A percentile compares a stretch with the other conserved stretches of the same genome.
phyloP scores from a whole-genome alignment of 2,329 filamentous ascomycete species.

The Trichoderma simmonsii region DNA sequence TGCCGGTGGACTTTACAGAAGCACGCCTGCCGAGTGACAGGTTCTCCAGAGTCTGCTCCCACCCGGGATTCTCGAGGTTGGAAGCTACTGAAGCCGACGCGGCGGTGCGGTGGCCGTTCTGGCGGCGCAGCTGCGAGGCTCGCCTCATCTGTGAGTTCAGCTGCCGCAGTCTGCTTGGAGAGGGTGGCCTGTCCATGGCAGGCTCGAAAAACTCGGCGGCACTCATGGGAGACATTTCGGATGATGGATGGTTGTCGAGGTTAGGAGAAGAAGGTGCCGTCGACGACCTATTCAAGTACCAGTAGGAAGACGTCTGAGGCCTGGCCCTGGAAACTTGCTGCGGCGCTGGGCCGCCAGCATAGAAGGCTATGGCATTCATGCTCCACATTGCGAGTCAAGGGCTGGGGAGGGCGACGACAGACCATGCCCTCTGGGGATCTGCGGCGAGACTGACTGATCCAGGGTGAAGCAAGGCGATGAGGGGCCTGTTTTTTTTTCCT shows the following conservation, averaged over 20 bases:
- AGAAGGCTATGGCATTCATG: slow-evolving; percentile 20
- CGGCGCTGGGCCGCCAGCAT: slow-evolving; percentile 8
- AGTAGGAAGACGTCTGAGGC: neutral
- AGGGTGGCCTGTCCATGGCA: slow-evolving; percentile 59
- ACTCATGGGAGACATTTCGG: slow-evolving; percentile 15
- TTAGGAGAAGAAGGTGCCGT: slow-evolving; percentile 56
- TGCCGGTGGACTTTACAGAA: slow-evolving; percentile 53
- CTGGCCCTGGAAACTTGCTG: neutral
- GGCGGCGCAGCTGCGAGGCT: slow-evolving; percentile 41
- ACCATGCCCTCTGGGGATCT: slow-evolving; percentile 30
- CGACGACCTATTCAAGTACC: slow-evolving; percentile 57
- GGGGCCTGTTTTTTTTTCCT: neutral
- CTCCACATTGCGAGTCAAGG: slow-evolving; percentile 27
- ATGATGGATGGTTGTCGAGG: neutral
- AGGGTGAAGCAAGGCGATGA: slow-evolving; percentile 18
- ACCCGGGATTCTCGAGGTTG: slow-evolving; percentile 42
- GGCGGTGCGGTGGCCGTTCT: slow-evolving; percentile 35
- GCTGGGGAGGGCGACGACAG: slow-evolving; percentile 29
- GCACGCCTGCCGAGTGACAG: slow-evolving; percentile 52
- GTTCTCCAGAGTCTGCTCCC: slow-evolving; percentile 50
- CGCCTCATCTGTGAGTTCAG: slow-evolving; percentile 58
- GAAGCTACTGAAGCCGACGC: slow-evolving; percentile 55
- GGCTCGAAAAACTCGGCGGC: slow-evolving; percentile 50
- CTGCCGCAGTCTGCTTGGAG: slow-evolving; percentile 56
- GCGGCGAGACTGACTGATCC: slow-evolving; percentile 24